Evolutionary conservation across 176 grass and related monocot genomes (phyloP), one percentile per base, ranked within the genome.

Genomic region (Elaeis guineensis): DNA sequence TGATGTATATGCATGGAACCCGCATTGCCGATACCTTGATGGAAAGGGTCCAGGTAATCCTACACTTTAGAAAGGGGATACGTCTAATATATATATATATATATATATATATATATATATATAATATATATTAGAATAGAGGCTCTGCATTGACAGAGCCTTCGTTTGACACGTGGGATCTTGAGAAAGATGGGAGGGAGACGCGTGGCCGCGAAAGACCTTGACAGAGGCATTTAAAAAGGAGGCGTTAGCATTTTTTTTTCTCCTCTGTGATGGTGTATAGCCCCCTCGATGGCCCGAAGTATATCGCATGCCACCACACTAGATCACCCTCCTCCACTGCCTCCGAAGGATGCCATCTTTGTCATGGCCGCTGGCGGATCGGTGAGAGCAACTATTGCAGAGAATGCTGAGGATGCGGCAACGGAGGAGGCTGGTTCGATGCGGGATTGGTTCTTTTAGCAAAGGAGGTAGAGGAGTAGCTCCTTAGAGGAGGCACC

Each of bases 1-100:
- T 89, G 93, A 98, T 65, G 15, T 83, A 14, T 98, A 98, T 81
- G 70, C 87, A 64, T 98, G 93, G 93, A 92, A 92, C 75, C 87
- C 93, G 50, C 93, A 98, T 72, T 98, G 93, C 51, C 81, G 70
- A 52, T 62, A 80, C 72, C 66, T 92, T 61, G 93, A 98, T 61
- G 93, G 93, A 78, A 35, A 92, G 22, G 93, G 84, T 17, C 93
- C 84, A 77, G 87, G 93, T 98, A 82, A 62, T 58, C 54, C 54
- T 39, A 25, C 12, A 28, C 0, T 55, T 63, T 55, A 21, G 32
- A 21, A 58, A 49, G 57, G 32, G 26, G 2, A 44, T 44, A 14
- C 35, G n/a, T n/a, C n/a, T n/a, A n/a, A n/a, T n/a, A n/a, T n/a
- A n/a, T n/a, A n/a, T n/a, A n/a, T n/a, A n/a, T n/a, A n/a, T n/a